phyloP scores from a whole-genome alignment of 2,329 filamentous ascomycete species.

The Monilinia fructigena region DNA sequence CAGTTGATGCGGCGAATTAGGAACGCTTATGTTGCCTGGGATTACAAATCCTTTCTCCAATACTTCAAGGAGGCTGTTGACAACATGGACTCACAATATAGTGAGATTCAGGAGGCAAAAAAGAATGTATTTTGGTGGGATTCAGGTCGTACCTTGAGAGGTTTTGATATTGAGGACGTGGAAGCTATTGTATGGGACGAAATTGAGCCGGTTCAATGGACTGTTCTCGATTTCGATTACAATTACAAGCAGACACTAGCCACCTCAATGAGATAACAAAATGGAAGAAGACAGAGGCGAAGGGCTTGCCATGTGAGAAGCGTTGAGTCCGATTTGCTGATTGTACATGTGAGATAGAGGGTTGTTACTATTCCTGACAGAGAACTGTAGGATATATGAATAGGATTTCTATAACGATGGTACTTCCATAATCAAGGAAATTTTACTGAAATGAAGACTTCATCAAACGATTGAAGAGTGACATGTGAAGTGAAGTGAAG shows the following conservation, averaged over 20 bases:
- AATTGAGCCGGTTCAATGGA: not conserved
- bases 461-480: not conserved
- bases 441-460: fast-evolving
- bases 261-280: too few relatives aligned
- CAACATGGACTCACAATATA: not conserved
- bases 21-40: not conserved
- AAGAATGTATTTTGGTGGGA: conserved; percentile 8
- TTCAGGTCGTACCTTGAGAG: not conserved
- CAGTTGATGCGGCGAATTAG: not conserved
- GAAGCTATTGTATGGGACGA: not conserved
- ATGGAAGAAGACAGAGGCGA: not conserved
- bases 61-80: not conserved
- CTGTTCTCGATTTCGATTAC: too few relatives aligned
- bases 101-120: not conserved
- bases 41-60: not conserved
- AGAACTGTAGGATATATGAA: not conserved
- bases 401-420: not conserved
- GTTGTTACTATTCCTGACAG: not conserved
- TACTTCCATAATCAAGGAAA: not conserved
- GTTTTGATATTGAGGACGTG: not conserved
- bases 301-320: not conserved
- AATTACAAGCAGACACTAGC: too few relatives aligned
- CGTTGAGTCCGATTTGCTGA: not conserved
- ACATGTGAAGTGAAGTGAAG: not conserved
- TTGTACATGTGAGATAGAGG: not conserved